Percentiles rank a stretch among this genome's conserved stretches.
phyloP scores from a whole-genome alignment of 108 stramenopile species.

The Fragilaria radians region DNA sequence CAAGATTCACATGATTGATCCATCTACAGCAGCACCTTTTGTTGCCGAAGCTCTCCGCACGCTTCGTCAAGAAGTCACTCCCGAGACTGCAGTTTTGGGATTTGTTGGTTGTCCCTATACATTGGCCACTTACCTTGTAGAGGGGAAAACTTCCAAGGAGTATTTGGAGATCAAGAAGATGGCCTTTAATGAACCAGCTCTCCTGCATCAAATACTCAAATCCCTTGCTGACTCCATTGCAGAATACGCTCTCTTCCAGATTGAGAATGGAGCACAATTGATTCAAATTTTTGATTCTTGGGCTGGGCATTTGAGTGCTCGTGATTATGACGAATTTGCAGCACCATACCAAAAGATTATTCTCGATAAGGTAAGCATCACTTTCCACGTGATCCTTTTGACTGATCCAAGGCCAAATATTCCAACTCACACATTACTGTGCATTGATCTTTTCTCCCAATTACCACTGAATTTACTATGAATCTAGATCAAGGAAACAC shows the following conservation, averaged over 20 bases:
- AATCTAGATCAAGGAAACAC: conserved; percentile 62
- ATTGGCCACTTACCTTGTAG: conserved; percentile 94
- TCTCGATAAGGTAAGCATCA: conserved; percentile 60
- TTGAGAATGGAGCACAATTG: conserved; percentile 94
- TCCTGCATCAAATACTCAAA: conserved; percentile 84
- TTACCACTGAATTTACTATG: not conserved
- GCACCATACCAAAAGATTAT: conserved; percentile 94
- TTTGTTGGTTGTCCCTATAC: conserved; percentile 99
- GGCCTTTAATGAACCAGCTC: conserved; percentile 82
- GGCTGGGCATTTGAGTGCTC: conserved; percentile 93
- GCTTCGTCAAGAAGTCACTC: conserved; percentile 75
- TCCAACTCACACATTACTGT: too few species aligned
- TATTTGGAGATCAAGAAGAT: conserved; percentile 93
- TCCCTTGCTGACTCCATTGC: conserved; percentile 85
- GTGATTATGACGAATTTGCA: conserved; percentile 92
- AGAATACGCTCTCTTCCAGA: conserved; percentile 93
- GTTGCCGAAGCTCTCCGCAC: conserved; percentile 85
- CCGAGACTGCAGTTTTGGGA: conserved; percentile 94
- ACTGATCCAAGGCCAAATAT: too few species aligned
- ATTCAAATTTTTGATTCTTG: conserved; percentile 99
- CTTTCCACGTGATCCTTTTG: too few species aligned
- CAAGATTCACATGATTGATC: conserved; percentile 83
- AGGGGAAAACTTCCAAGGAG: conserved; percentile 93
- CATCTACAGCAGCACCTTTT: conserved; percentile 77
- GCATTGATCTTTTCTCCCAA: not conserved